These are phyloP conservation scores for Iris macrosiphon DNA, from an alignment of 106 monocot genomes.

Conservation along the genomic window DNA sequence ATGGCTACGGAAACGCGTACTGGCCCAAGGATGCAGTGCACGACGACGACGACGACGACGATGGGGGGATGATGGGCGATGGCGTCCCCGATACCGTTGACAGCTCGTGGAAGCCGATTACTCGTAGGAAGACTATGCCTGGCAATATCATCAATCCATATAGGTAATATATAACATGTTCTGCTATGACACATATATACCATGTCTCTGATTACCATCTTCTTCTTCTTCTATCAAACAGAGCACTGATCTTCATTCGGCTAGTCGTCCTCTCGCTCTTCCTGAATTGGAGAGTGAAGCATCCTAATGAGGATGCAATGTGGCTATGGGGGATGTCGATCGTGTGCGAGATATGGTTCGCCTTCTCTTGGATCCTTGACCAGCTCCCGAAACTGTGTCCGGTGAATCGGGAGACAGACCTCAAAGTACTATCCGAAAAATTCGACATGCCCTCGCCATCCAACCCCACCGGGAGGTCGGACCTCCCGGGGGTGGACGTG, in stretches of 20 bases:
- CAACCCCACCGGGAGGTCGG: conserved; percentile 8
- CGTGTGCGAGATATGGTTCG: conserved; percentile 56
- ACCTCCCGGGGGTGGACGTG: background rate
- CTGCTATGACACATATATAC: background rate
- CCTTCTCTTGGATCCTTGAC: conserved; percentile 65
- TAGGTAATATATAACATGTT: background rate
- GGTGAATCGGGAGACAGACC: conserved; percentile 40
- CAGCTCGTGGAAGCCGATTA: conserved; percentile 68
- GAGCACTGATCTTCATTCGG: conserved; percentile 20
- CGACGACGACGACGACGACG: conserved; percentile 23
- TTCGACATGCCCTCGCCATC: conserved; percentile 14
- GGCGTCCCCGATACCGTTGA: conserved; percentile 37
- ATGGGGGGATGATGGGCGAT: conserved; percentile 13
- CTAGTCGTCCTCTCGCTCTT: conserved; percentile 33
- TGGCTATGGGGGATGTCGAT: conserved; percentile 37
- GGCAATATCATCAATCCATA: conserved; percentile 29
- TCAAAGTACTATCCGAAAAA: conserved; percentile 24
- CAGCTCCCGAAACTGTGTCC: conserved; percentile 45
- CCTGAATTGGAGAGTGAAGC: conserved; percentile 33
- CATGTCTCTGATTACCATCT: too few species aligned
- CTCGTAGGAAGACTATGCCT: conserved; percentile 28
- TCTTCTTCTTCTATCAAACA: background rate
- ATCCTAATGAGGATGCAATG: conserved; percentile 41
- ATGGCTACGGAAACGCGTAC: conserved; percentile 60
- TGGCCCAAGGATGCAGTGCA: conserved; percentile 30